These are phyloP conservation scores for Rhizopogon vesiculosus DNA, from an alignment of 768 basidiomycete genomes.

Conservation along the genomic window DNA sequence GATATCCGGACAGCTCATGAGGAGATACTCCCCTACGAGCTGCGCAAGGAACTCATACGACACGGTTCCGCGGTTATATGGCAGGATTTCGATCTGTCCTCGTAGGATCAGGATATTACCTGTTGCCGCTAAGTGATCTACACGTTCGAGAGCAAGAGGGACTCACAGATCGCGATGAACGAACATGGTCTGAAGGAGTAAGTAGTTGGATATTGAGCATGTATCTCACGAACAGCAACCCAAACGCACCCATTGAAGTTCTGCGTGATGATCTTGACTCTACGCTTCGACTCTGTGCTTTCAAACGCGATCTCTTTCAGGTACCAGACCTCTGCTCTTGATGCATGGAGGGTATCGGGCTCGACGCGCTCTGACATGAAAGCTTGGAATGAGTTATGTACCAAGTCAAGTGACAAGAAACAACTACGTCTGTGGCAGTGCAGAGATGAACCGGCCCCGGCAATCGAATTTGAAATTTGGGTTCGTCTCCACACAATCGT, in stretches of 20 bases:
- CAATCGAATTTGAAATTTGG: too few relatives aligned
- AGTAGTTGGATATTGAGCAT: not conserved
- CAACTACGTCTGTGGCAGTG: too few relatives aligned
- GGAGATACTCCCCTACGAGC: slow-evolving; percentile 78
- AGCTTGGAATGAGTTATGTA: not conserved
- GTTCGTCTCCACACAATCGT: too few relatives aligned
- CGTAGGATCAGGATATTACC: slow-evolving; percentile 88
- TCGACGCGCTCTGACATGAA: slow-evolving; percentile 16
- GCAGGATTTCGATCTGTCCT: slow-evolving; percentile 72
- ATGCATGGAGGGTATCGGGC: slow-evolving; percentile 14
- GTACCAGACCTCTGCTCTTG: slow-evolving; percentile 63
- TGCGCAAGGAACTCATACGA: slow-evolving; percentile 85
- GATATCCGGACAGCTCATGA: slow-evolving; percentile 48
- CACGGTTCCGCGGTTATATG: slow-evolving; percentile 59
- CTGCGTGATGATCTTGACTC: slow-evolving; percentile 69
- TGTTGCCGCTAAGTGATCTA: slow-evolving; percentile 18
- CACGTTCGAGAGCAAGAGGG: not conserved
- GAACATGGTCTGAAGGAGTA: slow-evolving; percentile 69
- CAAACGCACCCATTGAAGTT: slow-evolving; percentile 74
- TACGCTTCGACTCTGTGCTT: slow-evolving; percentile 21
- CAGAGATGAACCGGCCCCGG: too few relatives aligned
- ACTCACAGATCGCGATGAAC: slow-evolving; percentile 83
- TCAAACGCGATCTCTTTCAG: slow-evolving; percentile 64
- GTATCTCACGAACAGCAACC: not conserved
- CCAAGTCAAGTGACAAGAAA: too few relatives aligned